Base-by-base conservation (phyloP, 768 basidiomycete species). In the Mycena crocata region DNA sequence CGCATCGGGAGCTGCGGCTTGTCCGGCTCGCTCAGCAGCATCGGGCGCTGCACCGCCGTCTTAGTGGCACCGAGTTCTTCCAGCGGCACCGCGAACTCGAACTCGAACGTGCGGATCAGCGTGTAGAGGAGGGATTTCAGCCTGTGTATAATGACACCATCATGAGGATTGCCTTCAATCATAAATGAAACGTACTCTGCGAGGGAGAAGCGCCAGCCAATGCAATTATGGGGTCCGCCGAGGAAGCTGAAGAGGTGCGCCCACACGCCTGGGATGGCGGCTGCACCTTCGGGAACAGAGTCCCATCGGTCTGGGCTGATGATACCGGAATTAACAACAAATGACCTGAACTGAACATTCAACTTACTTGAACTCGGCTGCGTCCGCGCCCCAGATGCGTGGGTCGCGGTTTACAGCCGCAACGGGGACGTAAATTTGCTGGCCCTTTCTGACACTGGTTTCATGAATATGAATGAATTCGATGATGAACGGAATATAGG, bases 261-360 rank as follows among this genome's bases (percentile, higher is more conserved):
- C 52, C 55, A 67, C 14, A 62, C 48, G 12, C 66, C 59, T 1
- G 85, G 85, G 21, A 86, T 69, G 2, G 69, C 66, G 1, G 70
- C 63, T 2, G 69, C 74, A 0, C 68, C 67, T 3, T 77, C 79
- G 0, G 83, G 81, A 10, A 71, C 21, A 7, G 72, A 37, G 13
- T 71, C 65, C 85, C 85, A 86, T 0, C 85, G 77, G 62, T 86
- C 85, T 0, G 85, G 85, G 42, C 84, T 85, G n/a, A n/a, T n/a
- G n/a, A 63, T 24, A 44, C 59, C 17, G n/a, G 28, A 26, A 37
- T 17, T 17, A 54, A 42, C 2, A 5, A 5, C 14, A 2, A 21
- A 15, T 21, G 5, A 42, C 15, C 23, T 14, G 3, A 54, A 3
- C 10, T 6, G 31, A 6, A 2, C 39, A 5, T 24, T 0, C 6